Base-by-base conservation (phyloP, 225 moss, liverwort and hornwort species). In the Physcomitrium patens region DNA sequence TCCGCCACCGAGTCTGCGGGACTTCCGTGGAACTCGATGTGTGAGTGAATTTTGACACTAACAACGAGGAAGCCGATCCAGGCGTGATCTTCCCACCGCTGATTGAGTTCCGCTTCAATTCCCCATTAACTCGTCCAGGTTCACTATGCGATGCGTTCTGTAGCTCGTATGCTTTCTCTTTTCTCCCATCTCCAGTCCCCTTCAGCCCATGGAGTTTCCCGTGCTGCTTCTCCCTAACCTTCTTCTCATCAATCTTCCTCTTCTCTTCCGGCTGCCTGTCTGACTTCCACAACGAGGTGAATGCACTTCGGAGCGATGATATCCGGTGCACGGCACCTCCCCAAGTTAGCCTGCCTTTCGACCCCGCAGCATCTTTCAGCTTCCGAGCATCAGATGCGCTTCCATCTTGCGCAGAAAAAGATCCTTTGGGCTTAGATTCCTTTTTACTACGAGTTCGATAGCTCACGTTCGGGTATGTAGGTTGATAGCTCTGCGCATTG, bases 281-380 rank as follows among this genome's bases (percentile, higher is more conserved):
- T 13, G 69, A 69, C 68, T 69, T 74, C 74, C 79, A 80, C 27
- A 75, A 58, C 7, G 69, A 68, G 47, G 69, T 41, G 47, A 80
- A 63, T n/a, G 74, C 69, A 27, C 47, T 75, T 69, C 74, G 44
- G 60, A 80, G 41, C 47, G 63, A 61, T 15, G 53, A 56, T 18
- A 80, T 80, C 9, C 63, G 79, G 13, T 75, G 63, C 44, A 70
- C 63, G 6, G 69, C 79, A 57, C 46, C 48, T 1, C 69, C 68
- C 79, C 74, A 80, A 27, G 74, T 55, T 47, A 56, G 47, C 16
- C 47, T 79, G 47, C 37, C 4, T 42, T 70, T 70, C 8, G 57
- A 63, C 17, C n/a, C 24, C 6, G 63, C 64, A 8, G 63, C 42
- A 20, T 80, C 74, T 26, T 56, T 63, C 2, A 45, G 48, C 49